Base-by-base conservation (phyloP, 192 early-diverging fungal genomes). In the Entrophospora sp. region DNA sequence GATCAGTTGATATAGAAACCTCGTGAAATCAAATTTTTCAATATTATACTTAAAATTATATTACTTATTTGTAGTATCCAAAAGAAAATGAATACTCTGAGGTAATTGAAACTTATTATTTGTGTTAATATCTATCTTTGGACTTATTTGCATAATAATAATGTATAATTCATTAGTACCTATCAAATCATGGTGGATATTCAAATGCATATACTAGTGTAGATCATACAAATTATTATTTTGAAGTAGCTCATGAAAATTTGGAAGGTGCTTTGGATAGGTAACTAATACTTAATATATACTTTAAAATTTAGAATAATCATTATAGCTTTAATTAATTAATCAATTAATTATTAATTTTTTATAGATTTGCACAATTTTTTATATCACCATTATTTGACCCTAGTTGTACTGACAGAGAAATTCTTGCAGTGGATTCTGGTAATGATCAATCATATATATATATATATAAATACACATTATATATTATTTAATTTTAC, bases 361-460 rank as follows among this genome's bases (percentile, higher is more conserved):
- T 16, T 12, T 34, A 36, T 69, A 69, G 77, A 40, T 79, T 92
- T 64, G 74, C 90, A 8, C 89, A 93, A 68, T 97, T 96, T 71
- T 97, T 97, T 71, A 89, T 92, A 25, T 72, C 79, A 25, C 95
- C 95, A 9, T 79, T 91, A 37, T 96, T 96, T 72, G 76, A 79
- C 52, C 83, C 85, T 8, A 82, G 78, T 51, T 91, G 91, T 73
- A 92, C 86, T 5, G 95, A 96, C 22, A 83, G 95, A 30, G 95
- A 97, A 73, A 76, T 96, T 63, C 73, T 78, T 5, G 95, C 95
- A 0, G 92, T 97, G 9, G 93, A 97, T 74, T 95, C 94, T 7
- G 74, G 72, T 73, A 58, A 30, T n/a, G n/a, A n/a, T 8, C 12
- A 22, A 59, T 18, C 18, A 9, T 32, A 5, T 56, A 56, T 13